phyloP scores from a whole-genome alignment of 2,329 filamentous ascomycete genomes.

The Aspergillus piperis region DNA sequence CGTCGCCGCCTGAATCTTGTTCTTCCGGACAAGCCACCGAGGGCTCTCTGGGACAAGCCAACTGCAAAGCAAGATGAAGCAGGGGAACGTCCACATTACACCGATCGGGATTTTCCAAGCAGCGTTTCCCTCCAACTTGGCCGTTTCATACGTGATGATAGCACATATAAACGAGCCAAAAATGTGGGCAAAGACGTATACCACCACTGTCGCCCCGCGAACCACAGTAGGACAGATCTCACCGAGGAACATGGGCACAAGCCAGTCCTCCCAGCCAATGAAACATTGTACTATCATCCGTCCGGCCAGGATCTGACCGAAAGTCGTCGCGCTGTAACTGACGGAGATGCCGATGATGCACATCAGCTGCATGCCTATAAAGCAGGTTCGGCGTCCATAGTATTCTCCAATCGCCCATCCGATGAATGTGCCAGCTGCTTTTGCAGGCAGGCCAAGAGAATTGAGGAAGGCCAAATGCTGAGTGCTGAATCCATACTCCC shows the following conservation, averaged over 20 bases:
- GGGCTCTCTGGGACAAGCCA: constrained; percentile 3
- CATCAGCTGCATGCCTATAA: not conserved
- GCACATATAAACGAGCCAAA: not conserved
- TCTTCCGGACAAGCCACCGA: constrained; percentile 3
- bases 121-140: not conserved
- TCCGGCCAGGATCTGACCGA: constrained; percentile 1
- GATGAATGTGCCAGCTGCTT: not conserved
- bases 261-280: constrained; percentile 5
- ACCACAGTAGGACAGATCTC: not conserved
- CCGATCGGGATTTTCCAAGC: constrained; percentile 1
- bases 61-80: not conserved
- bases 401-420: not conserved
- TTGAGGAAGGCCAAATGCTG: constrained; percentile 2
- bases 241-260: constrained; percentile 2
- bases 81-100: constrained; percentile 2
- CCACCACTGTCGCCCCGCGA: not conserved
- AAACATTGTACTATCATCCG: constrained; percentile 7
- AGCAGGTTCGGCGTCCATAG: constrained; percentile 1
- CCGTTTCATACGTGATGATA: not conserved
- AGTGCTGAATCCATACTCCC: not conserved
- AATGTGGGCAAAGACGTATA: not conserved
- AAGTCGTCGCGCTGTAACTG: not conserved
- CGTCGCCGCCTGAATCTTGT: not conserved
- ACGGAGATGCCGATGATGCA: not conserved
- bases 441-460: not conserved